phyloP scores from a whole-genome alignment of 1,284 basidiomycete genomes.

The Pseudozyma sp. region DNA sequence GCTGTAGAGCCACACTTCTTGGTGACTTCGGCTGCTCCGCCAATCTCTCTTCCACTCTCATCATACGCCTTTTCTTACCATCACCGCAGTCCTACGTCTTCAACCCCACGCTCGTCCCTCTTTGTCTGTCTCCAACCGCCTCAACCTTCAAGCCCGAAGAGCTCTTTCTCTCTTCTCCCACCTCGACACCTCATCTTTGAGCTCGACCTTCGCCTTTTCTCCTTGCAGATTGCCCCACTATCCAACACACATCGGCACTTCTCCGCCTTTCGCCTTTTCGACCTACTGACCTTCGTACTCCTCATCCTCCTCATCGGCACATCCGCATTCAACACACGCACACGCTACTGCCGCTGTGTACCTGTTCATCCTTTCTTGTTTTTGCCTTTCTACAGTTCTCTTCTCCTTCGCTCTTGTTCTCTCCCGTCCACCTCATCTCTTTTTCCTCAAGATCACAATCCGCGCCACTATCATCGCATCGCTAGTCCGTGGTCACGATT shows the following conservation, averaged over 20 bases:
- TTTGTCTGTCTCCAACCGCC: constrained; percentile 7
- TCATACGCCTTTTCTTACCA: not conserved
- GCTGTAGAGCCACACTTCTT: constrained; percentile 2
- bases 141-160: constrained; percentile 31
- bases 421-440: constrained; percentile 8
- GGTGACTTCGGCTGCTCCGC: constrained; percentile 2
- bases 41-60: constrained; percentile 10
- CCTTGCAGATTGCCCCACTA: constrained; percentile 22
- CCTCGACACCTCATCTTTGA: not conserved
- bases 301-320: constrained; percentile 16
- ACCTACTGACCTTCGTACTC: constrained; percentile 9
- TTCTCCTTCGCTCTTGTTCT: constrained; percentile 14
- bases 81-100: constrained; percentile 19
- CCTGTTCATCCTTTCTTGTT: constrained; percentile 19
- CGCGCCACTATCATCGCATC: constrained; percentile 10
- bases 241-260: constrained; percentile 1
- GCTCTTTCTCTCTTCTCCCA: not conserved
- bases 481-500: constrained; percentile 2
- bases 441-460: constrained; percentile 14
- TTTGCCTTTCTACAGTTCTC: constrained; percentile 5
- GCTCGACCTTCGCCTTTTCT: constrained; percentile 10
- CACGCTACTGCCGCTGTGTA: constrained; percentile 20
- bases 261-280: constrained; percentile 4
- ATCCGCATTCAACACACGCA: constrained; percentile 3
- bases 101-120: not conserved